Evolutionary conservation across 805 yeast genomes (phyloP).

Genomic region (Sugiyamaella chiloensis): DNA sequence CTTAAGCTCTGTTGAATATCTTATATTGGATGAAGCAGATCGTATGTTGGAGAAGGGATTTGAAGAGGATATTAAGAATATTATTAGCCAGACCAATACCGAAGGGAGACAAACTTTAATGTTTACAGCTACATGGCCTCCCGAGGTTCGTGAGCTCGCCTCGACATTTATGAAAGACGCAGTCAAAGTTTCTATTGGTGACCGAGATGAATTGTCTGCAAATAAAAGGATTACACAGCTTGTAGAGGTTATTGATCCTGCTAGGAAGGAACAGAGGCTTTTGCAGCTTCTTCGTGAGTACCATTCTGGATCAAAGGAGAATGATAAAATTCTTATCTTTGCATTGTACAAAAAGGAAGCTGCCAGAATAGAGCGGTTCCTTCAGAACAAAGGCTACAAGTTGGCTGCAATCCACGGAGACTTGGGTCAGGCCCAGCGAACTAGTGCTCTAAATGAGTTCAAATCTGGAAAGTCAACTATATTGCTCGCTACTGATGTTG

Average conservation of each 20-base stretch:
- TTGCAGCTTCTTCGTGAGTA: slow-evolving; percentile 70
- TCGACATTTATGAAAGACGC: slow-evolving; percentile 76
- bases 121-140: slow-evolving; percentile 99
- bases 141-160: slow-evolving; percentile 92
- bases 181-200: slow-evolving; percentile 89
- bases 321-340: slow-evolving; percentile 85
- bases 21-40: slow-evolving; percentile 96
- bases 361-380: slow-evolving; percentile 74
- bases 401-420: slow-evolving; percentile 98
- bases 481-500: slow-evolving; percentile 95
- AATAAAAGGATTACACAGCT: slow-evolving; percentile 90
- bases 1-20: slow-evolving; percentile 62
- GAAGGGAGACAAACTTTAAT: slow-evolving; percentile 81
- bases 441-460: slow-evolving; percentile 79
- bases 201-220: slow-evolving; percentile 90
- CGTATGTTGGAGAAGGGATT: slow-evolving; percentile 98
- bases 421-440: slow-evolving; percentile 86
- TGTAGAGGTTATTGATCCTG: slow-evolving; percentile 87
- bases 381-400: slow-evolving; percentile 66
- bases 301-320: slow-evolving; percentile 56
- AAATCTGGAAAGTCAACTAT: slow-evolving; percentile 73
- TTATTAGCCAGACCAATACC: slow-evolving; percentile 57
- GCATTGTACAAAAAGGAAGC: slow-evolving; percentile 98
- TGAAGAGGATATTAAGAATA: slow-evolving; percentile 89
- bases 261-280: slow-evolving; percentile 73